phyloP scores from a whole-genome alignment of 2,329 filamentous ascomycete genomes.

The Botrytis squamosa region DNA sequence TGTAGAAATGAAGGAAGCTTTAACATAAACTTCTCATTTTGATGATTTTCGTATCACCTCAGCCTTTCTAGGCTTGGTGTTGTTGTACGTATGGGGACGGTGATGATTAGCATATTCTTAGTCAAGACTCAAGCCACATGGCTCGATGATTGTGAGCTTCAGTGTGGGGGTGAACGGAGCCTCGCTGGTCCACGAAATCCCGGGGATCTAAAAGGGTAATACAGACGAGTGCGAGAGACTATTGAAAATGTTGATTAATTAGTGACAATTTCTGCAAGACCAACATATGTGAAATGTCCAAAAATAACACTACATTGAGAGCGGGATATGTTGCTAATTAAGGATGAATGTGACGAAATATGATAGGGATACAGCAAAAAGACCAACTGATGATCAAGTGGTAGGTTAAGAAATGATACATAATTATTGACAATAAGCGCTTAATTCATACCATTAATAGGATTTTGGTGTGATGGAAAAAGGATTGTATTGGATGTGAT shows the following conservation, averaged over 20 bases:
- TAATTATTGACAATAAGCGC: conserved; percentile 21
- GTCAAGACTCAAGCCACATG: conserved; percentile 6
- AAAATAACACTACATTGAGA: conserved; percentile 21
- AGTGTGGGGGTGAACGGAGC: background rate
- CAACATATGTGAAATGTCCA: conserved; percentile 14
- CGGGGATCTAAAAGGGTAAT: background rate
- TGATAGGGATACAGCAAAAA: background rate
- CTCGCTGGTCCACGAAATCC: background rate
- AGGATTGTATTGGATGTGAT: conserved; percentile 15
- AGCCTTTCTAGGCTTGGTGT: background rate
- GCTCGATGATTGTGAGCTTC: background rate
- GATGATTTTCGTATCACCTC: background rate
- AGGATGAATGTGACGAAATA: conserved; percentile 13
- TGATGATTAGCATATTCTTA: background rate
- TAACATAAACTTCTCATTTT: background rate
- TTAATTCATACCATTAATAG: conserved; percentile 21
- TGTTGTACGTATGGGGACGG: background rate
- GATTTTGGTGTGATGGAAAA: conserved; percentile 2
- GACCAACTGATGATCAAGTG: conserved; percentile 5
- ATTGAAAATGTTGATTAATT: conserved; percentile 23
- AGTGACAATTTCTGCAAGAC: conserved; percentile 15
- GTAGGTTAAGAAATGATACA: conserved; percentile 6
- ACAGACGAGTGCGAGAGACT: background rate
- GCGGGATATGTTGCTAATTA: conserved; percentile 22
- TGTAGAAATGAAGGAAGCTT: background rate